These are phyloP conservation scores for Uronychia binucleata DNA, from an alignment of 73 alveolate species.

Conservation along the genomic window DNA sequence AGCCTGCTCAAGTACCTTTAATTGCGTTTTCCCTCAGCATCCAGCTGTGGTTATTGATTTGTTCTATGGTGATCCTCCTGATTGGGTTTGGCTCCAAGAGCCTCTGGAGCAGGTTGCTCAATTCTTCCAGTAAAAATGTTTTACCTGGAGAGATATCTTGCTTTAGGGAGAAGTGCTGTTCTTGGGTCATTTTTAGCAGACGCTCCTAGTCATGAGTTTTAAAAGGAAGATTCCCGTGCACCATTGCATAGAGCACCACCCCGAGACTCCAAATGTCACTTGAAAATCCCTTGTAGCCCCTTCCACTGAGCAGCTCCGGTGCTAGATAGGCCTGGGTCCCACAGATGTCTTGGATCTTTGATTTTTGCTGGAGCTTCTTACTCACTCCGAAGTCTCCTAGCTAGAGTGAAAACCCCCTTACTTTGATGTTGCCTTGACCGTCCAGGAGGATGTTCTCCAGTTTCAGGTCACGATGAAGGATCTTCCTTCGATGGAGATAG, in stretches of 20 bases:
- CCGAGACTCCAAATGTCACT: slow-evolving; percentile 88
- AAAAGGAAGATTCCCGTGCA: slow-evolving; percentile 29
- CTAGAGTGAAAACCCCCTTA: slow-evolving; percentile 6
- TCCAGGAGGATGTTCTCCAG: neutral
- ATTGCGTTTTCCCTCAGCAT: neutral
- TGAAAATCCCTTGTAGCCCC: slow-evolving; percentile 80
- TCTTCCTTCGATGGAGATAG: neutral
- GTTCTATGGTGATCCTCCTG: neutral
- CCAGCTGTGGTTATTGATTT: neutral
- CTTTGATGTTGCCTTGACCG: neutral
- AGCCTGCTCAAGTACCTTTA: neutral
- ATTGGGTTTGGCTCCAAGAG: slow-evolving; percentile 30
- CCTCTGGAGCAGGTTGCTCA: slow-evolving; percentile 4
- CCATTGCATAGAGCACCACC: slow-evolving; percentile 79
- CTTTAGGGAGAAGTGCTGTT: too few species aligned
- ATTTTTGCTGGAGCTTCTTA: slow-evolving; percentile 58
- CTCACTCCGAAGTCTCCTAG: slow-evolving; percentile 78
- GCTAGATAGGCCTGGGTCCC: slow-evolving; percentile 91
- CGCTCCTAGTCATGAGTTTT: neutral
- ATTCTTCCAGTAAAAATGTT: slow-evolving; percentile 20
- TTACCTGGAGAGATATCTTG: slow-evolving; percentile 34
- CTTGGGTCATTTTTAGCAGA: neutral
- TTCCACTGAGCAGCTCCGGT: slow-evolving; percentile 77
- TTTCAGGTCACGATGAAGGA: neutral
- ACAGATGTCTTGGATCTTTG: slow-evolving; percentile 75